Evolutionary conservation across 1,139 yeast species (phyloP).

Genomic region (Yamadazyma trypodendri): DNA sequence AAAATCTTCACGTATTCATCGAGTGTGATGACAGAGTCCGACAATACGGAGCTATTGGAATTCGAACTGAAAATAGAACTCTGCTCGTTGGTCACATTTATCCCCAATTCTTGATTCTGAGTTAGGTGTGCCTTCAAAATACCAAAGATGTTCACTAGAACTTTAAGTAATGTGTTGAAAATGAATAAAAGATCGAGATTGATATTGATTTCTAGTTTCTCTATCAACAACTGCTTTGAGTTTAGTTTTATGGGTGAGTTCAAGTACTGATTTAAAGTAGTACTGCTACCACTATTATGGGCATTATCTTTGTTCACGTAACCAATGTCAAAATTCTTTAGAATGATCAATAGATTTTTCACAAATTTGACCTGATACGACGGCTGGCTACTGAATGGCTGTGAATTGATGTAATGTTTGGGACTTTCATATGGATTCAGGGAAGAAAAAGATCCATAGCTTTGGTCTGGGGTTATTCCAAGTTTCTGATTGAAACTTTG

Average conservation of each 20-base stretch:
- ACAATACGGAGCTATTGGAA: slow-evolving; percentile 24
- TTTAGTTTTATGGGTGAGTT: slow-evolving; percentile 42
- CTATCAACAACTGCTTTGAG: slow-evolving; percentile 44
- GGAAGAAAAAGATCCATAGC: not conserved
- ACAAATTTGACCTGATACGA: slow-evolving; percentile 36
- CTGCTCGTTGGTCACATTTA: slow-evolving; percentile 16
- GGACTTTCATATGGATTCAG: slow-evolving; percentile 16
- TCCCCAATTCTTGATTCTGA: slow-evolving; percentile 11
- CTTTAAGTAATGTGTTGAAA: slow-evolving; percentile 34
- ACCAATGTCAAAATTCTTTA: slow-evolving; percentile 46
- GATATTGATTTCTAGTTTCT: slow-evolving; percentile 46
- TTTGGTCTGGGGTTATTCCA: slow-evolving; percentile 3
- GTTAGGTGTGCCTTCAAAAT: slow-evolving; percentile 22
- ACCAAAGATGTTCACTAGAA: slow-evolving; percentile 30
- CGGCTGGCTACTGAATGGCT: slow-evolving; percentile 20
- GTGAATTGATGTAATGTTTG: slow-evolving; percentile 15
- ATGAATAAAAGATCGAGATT: slow-evolving; percentile 41
- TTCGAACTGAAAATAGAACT: slow-evolving; percentile 36
- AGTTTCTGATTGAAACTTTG: slow-evolving; percentile 11
- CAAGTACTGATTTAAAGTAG: slow-evolving; percentile 17
- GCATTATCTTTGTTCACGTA: slow-evolving; percentile 9
- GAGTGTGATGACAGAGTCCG: slow-evolving; percentile 24
- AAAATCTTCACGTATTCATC: slow-evolving; percentile 37
- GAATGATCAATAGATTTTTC: slow-evolving; percentile 31
- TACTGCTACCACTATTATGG: slow-evolving; percentile 10